phyloP scores from a whole-genome alignment of 345 rosid genomes.

The Trapa incisa region DNA sequence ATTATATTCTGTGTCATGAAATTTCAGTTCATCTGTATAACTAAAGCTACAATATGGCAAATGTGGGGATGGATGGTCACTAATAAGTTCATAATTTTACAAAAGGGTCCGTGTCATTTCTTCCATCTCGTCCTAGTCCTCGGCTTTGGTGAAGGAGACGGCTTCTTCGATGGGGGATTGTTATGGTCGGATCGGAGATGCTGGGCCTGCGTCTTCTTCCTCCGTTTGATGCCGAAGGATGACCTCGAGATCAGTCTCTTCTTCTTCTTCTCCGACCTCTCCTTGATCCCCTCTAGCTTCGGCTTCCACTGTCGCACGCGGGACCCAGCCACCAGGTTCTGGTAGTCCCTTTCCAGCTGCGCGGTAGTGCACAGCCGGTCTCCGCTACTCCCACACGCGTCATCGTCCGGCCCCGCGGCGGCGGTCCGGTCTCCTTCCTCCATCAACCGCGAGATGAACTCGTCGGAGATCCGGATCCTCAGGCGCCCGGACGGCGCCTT shows the following conservation, averaged over 20 bases:
- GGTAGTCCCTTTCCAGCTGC: slow-evolving; percentile 53
- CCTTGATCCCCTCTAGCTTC: slow-evolving; percentile 65
- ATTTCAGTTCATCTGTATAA: too few relatives aligned
- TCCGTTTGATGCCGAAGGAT: slow-evolving; percentile 36
- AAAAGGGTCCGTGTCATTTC: neutral
- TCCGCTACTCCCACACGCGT: slow-evolving; percentile 4
- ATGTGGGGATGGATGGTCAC: neutral
- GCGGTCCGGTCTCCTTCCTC: slow-evolving; percentile 22
- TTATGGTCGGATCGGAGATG: neutral
- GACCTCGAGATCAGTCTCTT: slow-evolving; percentile 16
- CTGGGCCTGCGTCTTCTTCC: slow-evolving; percentile 19
- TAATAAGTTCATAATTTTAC: too few relatives aligned
- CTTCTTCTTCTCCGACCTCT: slow-evolving; percentile 31
- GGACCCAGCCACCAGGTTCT: slow-evolving; percentile 43
- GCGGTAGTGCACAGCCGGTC: slow-evolving; percentile 53
- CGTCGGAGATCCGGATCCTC: slow-evolving; percentile 65
- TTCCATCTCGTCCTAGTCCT: slow-evolving; percentile 8
- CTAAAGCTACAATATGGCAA: neutral
- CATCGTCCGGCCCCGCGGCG: slow-evolving; percentile 6
- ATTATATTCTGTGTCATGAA: too few relatives aligned
- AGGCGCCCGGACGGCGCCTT: slow-evolving; percentile 41
- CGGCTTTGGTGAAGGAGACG: neutral
- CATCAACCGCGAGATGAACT: slow-evolving; percentile 53
- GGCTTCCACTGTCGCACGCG: slow-evolving; percentile 62
- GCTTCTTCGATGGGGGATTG: slow-evolving; percentile 1